Evolutionary conservation across 2,329 filamentous ascomycete genomes (phyloP), one percentile per base, ranked within the genome.

Genomic region (Colletotrichum magnum): DNA sequence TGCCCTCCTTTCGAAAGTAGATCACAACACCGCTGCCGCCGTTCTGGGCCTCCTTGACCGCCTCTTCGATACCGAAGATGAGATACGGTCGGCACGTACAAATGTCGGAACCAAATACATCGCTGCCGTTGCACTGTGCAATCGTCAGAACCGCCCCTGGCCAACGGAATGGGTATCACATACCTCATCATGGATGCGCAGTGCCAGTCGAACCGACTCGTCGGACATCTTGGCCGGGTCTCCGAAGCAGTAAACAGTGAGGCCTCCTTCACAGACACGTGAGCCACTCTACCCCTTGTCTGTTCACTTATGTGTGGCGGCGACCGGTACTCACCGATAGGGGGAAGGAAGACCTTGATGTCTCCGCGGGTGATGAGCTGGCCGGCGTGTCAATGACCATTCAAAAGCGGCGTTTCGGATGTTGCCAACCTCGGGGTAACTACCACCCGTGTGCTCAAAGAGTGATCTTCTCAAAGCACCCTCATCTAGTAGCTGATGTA

Each of bases 81-180:
- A 98, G 89, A 79, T 98, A 98, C 16, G 96, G 96, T 65, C 94
- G 89, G 81, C 95, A 98, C 12, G 96, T 98, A 83, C 96, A 98
- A 77, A 98, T 99, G 79, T 99, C 96, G 21, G 94, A 97, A 69
- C 95, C 94, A 79, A 98, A 99, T 51, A 98, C 96, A 81, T 99
- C 96, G 79, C 93, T 97, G 66, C 96, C 96, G 77, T 98, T 98
- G 82, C 96, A 98, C 85, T 88, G 68, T 18, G 32, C 69, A 48
- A 71, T 36, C 24, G 41, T 15, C 43, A 16, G 18, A 15, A 47
- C 21, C 9, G 18, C 32, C 32, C 32, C 3, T 16, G 7, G 13
- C 16, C 16, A 47, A 47, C 41, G 13, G n/a, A 6, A 18, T 24
- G 32, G 43, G 32, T 13, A 45, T 36, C 64, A 69, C 79, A 73